These are phyloP conservation scores for Phytophthora agathidicida DNA, from an alignment of 352 stramenopile species.

Conservation along the genomic window DNA sequence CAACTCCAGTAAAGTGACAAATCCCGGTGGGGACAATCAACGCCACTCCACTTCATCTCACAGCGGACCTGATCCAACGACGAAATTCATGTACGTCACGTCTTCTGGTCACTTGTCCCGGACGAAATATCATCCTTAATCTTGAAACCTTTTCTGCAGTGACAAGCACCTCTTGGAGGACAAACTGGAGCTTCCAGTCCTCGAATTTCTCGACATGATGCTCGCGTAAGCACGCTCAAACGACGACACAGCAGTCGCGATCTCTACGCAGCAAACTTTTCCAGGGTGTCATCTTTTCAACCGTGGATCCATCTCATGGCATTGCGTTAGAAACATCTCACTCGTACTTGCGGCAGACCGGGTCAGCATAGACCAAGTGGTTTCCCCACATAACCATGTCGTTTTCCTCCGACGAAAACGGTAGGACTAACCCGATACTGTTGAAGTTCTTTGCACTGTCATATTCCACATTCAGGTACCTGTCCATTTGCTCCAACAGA, in stretches of 20 bases:
- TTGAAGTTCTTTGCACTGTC: conserved; percentile 87
- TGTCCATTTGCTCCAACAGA: conserved; percentile 63
- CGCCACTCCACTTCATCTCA: conserved; percentile 6
- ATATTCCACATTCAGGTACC: conserved; percentile 86
- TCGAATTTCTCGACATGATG: conserved; percentile 75
- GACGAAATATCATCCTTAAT: background rate
- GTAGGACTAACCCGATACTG: conserved; percentile 79
- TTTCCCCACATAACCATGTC: conserved; percentile 86
- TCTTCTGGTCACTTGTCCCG: background rate
- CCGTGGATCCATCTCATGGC: too few relatives aligned
- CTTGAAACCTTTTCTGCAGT: conserved; percentile 27
- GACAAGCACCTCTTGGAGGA: conserved; percentile 54
- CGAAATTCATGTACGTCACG: conserved; percentile 37
- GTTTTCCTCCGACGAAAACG: conserved; percentile 84
- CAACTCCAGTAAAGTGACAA: conserved; percentile 1
- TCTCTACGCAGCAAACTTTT: background rate
- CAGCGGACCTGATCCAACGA: conserved; percentile 13
- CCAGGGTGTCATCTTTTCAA: too few relatives aligned
- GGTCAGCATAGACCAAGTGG: conserved; percentile 81
- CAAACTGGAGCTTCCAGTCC: conserved; percentile 50
- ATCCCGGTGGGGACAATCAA: background rate
- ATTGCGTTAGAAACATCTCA: conserved; percentile 27
- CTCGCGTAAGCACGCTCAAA: conserved; percentile 38
- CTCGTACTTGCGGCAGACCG: conserved; percentile 86
- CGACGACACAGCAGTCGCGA: background rate